Evolutionary conservation across 441 rosid genomes (phyloP).

Genomic region (Jatropha podagrica): DNA sequence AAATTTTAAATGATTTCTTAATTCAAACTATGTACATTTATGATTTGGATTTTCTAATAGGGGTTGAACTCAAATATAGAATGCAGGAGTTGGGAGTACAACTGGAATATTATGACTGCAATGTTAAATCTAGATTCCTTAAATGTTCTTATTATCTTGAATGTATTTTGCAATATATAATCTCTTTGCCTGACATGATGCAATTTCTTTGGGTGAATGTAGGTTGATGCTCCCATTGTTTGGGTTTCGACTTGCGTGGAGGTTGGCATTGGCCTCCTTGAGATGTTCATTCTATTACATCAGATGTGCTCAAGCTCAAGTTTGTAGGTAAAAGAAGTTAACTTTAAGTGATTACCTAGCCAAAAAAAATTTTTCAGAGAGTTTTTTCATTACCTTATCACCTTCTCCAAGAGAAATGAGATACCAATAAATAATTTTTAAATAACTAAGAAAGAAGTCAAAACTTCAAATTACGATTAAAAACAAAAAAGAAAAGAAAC

Average conservation of each 20-base stretch:
- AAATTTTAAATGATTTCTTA: background rate
- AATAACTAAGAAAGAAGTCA: background rate
- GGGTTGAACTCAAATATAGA: constrained; percentile 10
- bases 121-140: background rate
- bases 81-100: constrained; percentile 1
- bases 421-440: background rate
- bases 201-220: constrained; percentile 24
- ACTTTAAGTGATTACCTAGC: background rate
- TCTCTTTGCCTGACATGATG: constrained; percentile 12
- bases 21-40: background rate
- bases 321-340: constrained; percentile 44
- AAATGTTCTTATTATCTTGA: background rate
- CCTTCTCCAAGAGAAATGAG: background rate
- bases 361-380: background rate
- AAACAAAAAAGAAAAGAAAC: background rate
- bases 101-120: background rate
- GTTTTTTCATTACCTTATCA: background rate
- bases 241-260: constrained; percentile 51
- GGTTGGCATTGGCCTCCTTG: constrained; percentile 41
- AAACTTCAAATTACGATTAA: background rate
- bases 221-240: constrained; percentile 61
- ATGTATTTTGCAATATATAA: background rate
- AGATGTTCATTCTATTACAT: constrained; percentile 39
- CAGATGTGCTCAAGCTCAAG: constrained; percentile 38
- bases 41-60: background rate